Conservation (phyloP, 148 eudicot species). For the Pharnaceum exiguum region DNA sequence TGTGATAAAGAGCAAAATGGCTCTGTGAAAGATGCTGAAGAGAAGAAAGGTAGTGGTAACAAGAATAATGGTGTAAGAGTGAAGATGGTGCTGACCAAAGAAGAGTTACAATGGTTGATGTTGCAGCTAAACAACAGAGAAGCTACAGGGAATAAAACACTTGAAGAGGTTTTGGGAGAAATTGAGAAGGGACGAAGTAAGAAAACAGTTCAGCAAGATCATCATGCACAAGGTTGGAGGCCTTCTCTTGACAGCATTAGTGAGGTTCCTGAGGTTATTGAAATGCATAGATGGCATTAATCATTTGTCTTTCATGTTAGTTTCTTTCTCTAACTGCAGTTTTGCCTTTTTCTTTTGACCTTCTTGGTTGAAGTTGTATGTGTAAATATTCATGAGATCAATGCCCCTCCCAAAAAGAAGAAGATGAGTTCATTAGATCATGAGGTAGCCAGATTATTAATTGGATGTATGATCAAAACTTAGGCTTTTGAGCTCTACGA, state of each 20-base stretch:
- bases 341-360: neutral
- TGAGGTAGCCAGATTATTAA: no score
- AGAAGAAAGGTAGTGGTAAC: neutral
- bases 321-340: neutral
- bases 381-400: no score
- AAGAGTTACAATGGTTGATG: conserved; percentile 61
- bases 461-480: no score
- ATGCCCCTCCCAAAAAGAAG: no score
- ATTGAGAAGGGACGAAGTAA: conserved; percentile 38
- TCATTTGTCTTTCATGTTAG: neutral
- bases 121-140: conserved; percentile 27
- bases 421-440: no score
- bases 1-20: conserved; percentile 6
- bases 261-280: conserved; percentile 49
- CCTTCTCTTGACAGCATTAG: conserved; percentile 64
- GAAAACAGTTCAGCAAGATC: neutral
- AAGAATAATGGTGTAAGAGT: conserved; percentile 35
- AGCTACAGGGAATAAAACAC: conserved; percentile 17
- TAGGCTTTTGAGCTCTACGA: no score
- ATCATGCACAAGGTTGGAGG: conserved; percentile 44
- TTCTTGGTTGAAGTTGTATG: no score
- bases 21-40: conserved; percentile 13
- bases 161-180: conserved; percentile 59
- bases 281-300: conserved; percentile 28
- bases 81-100: conserved; percentile 71